Evolutionary conservation across 2,329 filamentous ascomycete species (phyloP).

Genomic region (Drechslerella dactyloides): DNA sequence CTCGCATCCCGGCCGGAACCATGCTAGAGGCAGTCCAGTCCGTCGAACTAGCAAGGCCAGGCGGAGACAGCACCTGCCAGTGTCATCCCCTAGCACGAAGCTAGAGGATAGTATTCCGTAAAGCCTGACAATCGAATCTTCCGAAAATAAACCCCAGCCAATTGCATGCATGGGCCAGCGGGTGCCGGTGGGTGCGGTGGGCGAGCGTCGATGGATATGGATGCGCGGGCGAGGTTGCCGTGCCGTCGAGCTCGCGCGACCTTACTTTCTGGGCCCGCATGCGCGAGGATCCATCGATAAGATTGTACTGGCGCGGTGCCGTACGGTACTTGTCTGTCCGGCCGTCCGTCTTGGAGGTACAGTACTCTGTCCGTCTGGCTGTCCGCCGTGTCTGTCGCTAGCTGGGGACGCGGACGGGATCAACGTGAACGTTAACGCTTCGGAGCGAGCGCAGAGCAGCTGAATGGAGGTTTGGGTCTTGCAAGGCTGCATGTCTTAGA

Average conservation of each 20-base stretch:
- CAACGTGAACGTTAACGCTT: constrained; percentile 5
- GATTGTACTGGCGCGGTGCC: not conserved
- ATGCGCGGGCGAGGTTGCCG: constrained; percentile 2
- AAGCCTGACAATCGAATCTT: not conserved
- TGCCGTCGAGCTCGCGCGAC: constrained; percentile 7
- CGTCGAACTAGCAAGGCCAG: no score
- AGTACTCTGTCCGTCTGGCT: no score
- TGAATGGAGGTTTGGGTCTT: constrained; percentile 1
- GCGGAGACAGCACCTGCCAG: no score
- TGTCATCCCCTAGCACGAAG: no score
- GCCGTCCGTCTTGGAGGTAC: no score
- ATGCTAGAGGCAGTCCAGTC: no score
- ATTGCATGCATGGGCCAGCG: not conserved
- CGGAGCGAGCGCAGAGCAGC: not conserved
- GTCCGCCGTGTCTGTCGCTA: no score
- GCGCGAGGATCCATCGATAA: constrained; percentile 8
- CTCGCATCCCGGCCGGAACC: no score
- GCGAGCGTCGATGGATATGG: constrained; percentile 3
- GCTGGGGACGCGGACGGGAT: no score
- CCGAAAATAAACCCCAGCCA: constrained; percentile 4
- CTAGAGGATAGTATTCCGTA: no score
- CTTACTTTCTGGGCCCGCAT: constrained; percentile 5
- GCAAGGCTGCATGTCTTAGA: constrained; percentile 6
- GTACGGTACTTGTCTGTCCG: no score
- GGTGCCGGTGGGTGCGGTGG: no score